These are phyloP conservation scores for Alternaria infectoria DNA, from an alignment of 2,329 filamentous ascomycete species.

Conservation along the genomic window DNA sequence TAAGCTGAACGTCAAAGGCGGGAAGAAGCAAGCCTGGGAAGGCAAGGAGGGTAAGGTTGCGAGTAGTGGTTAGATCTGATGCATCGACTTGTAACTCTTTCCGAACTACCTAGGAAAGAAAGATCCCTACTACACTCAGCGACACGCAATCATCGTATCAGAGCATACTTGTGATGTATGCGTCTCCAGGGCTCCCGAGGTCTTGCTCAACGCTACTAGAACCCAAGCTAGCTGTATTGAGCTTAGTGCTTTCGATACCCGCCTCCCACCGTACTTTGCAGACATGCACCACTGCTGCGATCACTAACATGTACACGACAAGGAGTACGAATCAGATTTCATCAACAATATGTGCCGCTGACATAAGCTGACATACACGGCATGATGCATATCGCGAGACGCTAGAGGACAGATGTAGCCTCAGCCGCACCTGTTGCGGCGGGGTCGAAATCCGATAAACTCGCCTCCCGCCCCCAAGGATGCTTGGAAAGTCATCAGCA, in stretches of 20 bases:
- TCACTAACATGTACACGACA: not conserved
- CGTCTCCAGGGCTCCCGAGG: no score
- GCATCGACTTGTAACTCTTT: not conserved
- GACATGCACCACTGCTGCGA: not conserved
- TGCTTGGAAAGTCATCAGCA: not conserved
- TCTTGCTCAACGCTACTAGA: not conserved
- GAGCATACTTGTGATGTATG: not conserved
- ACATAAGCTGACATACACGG: not conserved
- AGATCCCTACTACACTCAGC: no score
- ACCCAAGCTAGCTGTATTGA: not conserved
- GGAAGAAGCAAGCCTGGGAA: slow-evolving; percentile 29
- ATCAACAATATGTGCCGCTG: not conserved
- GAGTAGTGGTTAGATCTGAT: not conserved
- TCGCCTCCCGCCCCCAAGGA: not conserved
- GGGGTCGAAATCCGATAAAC: not conserved
- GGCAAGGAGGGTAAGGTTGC: not conserved
- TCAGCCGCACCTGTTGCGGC: not conserved
- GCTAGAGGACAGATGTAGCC: not conserved
- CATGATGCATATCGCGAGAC: not conserved
- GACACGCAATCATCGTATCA: no score
- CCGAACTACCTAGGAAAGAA: no score
- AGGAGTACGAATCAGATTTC: rapidly evolving
- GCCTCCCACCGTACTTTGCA: no score
- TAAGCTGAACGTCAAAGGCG: not conserved
- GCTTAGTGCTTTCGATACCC: not conserved